phyloP scores from a whole-genome alignment of 768 basidiomycete species.

The Hypholoma fasciculare region DNA sequence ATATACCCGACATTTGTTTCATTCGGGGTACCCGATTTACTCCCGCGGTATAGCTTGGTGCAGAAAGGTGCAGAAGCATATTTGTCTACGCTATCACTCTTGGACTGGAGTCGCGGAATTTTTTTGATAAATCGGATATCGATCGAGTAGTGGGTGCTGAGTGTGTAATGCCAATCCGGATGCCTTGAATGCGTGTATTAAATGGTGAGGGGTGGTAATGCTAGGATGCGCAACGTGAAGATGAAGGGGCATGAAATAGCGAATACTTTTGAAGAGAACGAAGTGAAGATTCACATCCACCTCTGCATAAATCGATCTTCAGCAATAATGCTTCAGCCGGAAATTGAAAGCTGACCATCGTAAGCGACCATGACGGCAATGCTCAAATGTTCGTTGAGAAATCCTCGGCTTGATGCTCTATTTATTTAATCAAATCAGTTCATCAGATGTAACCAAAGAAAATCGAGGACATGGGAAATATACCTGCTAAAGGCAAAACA shows the following conservation, averaged over 20 bases:
- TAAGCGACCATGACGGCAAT: too few relatives aligned
- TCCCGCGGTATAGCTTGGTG: not conserved
- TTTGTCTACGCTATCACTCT: not conserved
- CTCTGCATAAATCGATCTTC: not conserved
- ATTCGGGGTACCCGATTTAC: not conserved
- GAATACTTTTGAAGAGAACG: not conserved
- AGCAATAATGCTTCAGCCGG: not conserved
- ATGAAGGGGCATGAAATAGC: not conserved
- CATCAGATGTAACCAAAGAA: not conserved
- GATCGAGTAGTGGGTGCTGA: not conserved
- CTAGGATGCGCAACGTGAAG: not conserved
- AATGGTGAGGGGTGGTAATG: not conserved
- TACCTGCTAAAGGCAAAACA: constrained; percentile 76
- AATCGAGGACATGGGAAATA: constrained; percentile 22
- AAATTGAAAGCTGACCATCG: too few relatives aligned
- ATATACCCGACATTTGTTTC: not conserved
- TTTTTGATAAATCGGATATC: not conserved
- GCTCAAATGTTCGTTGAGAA: not conserved
- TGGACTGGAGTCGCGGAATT: not conserved
- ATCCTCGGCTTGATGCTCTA: constrained; percentile 20
- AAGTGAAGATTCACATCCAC: not conserved
- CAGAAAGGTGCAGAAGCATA: not conserved
- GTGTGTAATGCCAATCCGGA: not conserved
- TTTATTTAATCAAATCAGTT: not conserved
- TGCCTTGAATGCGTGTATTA: not conserved